phyloP scores from a whole-genome alignment of 257 asterid species.

The Lantana camara region DNA sequence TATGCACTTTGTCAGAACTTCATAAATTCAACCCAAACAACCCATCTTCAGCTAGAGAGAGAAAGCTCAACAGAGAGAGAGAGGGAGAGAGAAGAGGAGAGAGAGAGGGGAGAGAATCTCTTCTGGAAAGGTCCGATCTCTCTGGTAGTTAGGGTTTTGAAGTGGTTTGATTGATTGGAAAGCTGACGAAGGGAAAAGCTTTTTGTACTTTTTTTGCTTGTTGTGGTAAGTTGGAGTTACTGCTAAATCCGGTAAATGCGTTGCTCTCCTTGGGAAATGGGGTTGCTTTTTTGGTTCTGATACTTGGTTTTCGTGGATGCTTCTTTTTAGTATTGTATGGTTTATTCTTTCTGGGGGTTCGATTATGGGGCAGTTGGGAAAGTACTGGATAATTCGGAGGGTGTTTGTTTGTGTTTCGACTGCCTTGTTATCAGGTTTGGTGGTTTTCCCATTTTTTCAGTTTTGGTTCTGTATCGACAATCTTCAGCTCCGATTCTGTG shows the following conservation, averaged over 20 bases:
- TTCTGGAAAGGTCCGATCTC: slow-evolving; percentile 35
- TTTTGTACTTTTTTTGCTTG: slow-evolving; percentile 18
- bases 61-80: background rate
- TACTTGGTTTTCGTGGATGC: background rate
- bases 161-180: slow-evolving; percentile 9
- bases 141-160: slow-evolving; percentile 28
- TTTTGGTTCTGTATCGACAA: background rate
- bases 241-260: slow-evolving; percentile 39
- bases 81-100: too few species aligned
- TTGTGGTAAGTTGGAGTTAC: slow-evolving; percentile 5
- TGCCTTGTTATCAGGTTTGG: background rate
- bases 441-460: background rate
- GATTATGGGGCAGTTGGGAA: slow-evolving; percentile 3
- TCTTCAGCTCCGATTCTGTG: background rate
- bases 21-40: slow-evolving; percentile 33
- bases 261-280: slow-evolving; percentile 37
- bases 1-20: slow-evolving; percentile 43
- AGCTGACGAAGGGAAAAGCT: slow-evolving; percentile 34
- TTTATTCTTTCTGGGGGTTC: background rate
- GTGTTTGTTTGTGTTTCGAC: background rate
- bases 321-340: background rate
- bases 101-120: slow-evolving; percentile 16
- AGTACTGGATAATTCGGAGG: slow-evolving; percentile 4
- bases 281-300: background rate
- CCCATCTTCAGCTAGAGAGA: slow-evolving; percentile 23